Conservation (phyloP, 176 grass and related monocot genomes). For the Oryza longistaminata region DNA sequence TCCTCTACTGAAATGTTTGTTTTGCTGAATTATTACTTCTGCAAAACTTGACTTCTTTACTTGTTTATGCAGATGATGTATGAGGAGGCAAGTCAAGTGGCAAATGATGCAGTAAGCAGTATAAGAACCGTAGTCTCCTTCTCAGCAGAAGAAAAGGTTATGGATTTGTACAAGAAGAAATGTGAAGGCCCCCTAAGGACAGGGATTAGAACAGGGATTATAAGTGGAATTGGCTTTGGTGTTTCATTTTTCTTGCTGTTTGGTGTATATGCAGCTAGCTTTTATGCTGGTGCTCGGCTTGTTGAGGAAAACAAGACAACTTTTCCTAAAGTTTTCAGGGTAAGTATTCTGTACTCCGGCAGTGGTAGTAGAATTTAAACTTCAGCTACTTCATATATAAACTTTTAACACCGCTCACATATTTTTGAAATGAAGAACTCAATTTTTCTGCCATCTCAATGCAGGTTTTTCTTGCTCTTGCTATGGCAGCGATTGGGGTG, state of each 20-base stretch:
- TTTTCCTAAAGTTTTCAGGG: constrained; percentile 92
- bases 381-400: not conserved
- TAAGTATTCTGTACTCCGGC: constrained; percentile 19
- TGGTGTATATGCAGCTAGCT: constrained; percentile 88
- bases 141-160: constrained; percentile 85
- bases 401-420: not conserved
- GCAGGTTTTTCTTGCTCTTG: constrained; percentile 95
- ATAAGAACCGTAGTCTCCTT: constrained; percentile 92
- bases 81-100: constrained; percentile 91
- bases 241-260: constrained; percentile 95
- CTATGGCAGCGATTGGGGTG: constrained; percentile 95
- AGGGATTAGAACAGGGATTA: constrained; percentile 82
- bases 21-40: constrained; percentile 15
- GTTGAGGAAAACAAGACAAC: constrained; percentile 77
- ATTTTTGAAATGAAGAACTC: constrained; percentile 11
- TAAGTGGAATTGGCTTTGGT: constrained; percentile 85
- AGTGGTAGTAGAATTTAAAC: not conserved
- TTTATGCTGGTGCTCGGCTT: constrained; percentile 93
- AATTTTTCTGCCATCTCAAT: constrained; percentile 2
- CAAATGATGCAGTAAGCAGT: constrained; percentile 87
- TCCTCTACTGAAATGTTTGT: not conserved
- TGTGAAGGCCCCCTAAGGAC: constrained; percentile 74
- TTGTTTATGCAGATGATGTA: constrained; percentile 78
- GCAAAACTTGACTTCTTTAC: constrained; percentile 24
- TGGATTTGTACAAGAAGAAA: constrained; percentile 86